Conservation (phyloP, 2,329 filamentous ascomycete genomes). For the Aureobasidium sp. region DNA sequence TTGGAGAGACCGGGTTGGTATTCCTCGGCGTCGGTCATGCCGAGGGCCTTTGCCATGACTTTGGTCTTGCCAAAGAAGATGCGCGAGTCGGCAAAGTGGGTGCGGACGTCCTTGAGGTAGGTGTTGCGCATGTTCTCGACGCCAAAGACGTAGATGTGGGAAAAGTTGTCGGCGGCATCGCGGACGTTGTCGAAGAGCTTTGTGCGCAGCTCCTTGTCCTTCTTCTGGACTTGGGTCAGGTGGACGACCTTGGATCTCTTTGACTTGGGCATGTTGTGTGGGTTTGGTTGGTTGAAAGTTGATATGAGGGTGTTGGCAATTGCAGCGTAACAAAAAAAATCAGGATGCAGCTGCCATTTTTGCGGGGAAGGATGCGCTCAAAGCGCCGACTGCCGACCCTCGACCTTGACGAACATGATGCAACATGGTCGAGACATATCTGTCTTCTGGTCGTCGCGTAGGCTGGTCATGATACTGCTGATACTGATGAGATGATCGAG, state of each 20-base stretch:
- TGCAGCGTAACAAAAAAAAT: neutral
- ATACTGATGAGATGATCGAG: slow-evolving; percentile 60
- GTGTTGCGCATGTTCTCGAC: slow-evolving; percentile 98
- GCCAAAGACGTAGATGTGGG: slow-evolving; percentile 86
- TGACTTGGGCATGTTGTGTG: slow-evolving; percentile 76
- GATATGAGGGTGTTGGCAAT: neutral
- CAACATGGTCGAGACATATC: neutral
- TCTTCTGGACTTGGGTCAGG: slow-evolving; percentile 86
- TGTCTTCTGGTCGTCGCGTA: neutral
- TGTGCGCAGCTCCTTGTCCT: slow-evolving; percentile 82
- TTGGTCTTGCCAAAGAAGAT: slow-evolving; percentile 99
- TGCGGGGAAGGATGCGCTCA: neutral
- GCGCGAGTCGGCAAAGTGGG: slow-evolving; percentile 75
- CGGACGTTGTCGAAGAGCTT: slow-evolving; percentile 83
- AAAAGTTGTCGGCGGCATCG: slow-evolving; percentile 73
- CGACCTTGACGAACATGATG: neutral
- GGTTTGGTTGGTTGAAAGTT: neutral
- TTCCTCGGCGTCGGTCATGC: slow-evolving; percentile 62
- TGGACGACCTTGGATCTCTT: slow-evolving; percentile 86
- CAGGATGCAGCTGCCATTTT: slow-evolving; percentile 4
- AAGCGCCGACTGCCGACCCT: slow-evolving; percentile 5
- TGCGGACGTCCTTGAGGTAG: slow-evolving; percentile 83
- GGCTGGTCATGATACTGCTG: slow-evolving; percentile 7
- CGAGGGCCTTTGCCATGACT: slow-evolving; percentile 94
- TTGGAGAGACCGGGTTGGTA: slow-evolving; percentile 68